Evolutionary conservation across 2,329 filamentous ascomycete species (phyloP), one percentile per base, ranked within the genome.

Genomic region (Clonostachys byssicola): DNA sequence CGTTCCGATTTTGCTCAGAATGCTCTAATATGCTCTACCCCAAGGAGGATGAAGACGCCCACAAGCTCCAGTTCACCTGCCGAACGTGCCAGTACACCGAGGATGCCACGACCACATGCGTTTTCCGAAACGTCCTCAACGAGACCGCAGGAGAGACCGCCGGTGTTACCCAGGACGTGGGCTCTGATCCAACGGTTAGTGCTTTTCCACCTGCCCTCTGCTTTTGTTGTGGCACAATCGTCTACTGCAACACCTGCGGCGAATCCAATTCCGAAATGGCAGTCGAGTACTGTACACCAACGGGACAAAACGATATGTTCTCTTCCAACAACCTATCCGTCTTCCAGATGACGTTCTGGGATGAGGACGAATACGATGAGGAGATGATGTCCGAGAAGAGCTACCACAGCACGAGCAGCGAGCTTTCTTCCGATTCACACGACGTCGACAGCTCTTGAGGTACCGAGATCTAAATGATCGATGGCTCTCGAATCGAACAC

Each of bases 1-100:
- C 89, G 43, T 99, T 97, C 71, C 87, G 89, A 62, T 99, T 99
- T 79, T 99, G 94, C 76, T 91, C 90, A 59, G 94, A 99, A 78
- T 99, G 94, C 74, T 96, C 92, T 60, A 99, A 99, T 77, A 88
- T 99, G 81, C 78, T 99, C 47, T 97, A 97, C 64, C 94, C 94
- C 44, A 94, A 95, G 71, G 95, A 99, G 75, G 91, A 99, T 70
- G 84, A 86, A 52, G 77, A 85, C 51, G 84, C 83, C 52, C 89
- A 89, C 73, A 86, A 85, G 60, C 85, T 99, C 57, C 87, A 96
- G 75, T 99, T 95, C 71, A 91, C 89, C 54, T 99, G 94, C 77
- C 89, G 92, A 59, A 96, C 92, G 48, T 99, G 94, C 74, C 86
- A 91, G 63, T 96, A 90, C 72, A 89, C 86, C 59, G 91, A 96